Evolutionary conservation across 164 flowering plant species (phyloP), one percentile per base, ranked within the genome.

Genomic region (Tetrastigma voinierianum): DNA sequence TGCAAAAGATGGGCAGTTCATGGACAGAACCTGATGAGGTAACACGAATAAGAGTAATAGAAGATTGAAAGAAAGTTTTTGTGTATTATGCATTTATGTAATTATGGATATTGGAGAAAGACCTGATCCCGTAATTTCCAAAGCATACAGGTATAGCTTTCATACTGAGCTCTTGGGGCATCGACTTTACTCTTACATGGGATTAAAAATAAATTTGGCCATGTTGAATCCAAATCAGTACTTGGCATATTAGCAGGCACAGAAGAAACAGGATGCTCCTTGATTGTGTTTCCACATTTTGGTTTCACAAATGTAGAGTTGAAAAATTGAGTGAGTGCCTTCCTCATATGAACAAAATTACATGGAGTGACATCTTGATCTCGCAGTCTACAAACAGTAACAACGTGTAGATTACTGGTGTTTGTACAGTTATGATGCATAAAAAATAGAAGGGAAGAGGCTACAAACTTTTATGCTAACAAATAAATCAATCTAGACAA

Each of bases 91-190:
- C 3, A 57, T 25, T 10, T 57, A 13, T 53, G 16, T 19, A 15
- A 2, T 6, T 14, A 53, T 15, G 57, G 10, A 53, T 16, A 9
- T 53, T 19, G 72, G 73, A 71, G 47, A 64, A 25, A 62, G 45
- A 94, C 97, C 94, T 87, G 84, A 74, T 88, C 89, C 43, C 96
- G 79, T 48, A 94, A 77, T 67, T 74, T 86, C 78, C 83, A 81
- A 16, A 94, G 68, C 44, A 67, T 54, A 46, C 77, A 74, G 44
- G 18, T 44, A 64, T 77, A 85, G 64, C 97, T 90, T 71, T 82
- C 88, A 58, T 78, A 69, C 43, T 74, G 80, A 61, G 76, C 71
- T 75, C 71, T 73, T 15, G 77, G 69, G 10, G 71, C 70, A 57
- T 82, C 86, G 71, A 87, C 90, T 65, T 77, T 84, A 61, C 45